These are phyloP conservation scores for Candida suzukii DNA, from an alignment of 805 yeast species.

Conservation along the genomic window DNA sequence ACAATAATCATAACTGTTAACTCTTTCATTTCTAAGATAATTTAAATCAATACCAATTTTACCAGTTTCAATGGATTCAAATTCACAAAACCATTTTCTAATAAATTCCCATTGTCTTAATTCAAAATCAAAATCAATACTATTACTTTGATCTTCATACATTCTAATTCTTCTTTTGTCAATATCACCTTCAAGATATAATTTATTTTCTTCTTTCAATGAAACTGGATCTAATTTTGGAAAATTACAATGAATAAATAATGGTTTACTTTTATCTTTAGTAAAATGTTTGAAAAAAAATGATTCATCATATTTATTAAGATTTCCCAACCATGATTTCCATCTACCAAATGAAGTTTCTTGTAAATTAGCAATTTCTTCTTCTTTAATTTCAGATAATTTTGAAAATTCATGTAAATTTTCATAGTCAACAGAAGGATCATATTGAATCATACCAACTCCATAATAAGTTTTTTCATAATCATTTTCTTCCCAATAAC, in stretches of 20 bases:
- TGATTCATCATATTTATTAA: slow-evolving; percentile 9
- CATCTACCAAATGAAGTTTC: slow-evolving; percentile 5
- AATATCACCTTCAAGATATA: slow-evolving; percentile 9
- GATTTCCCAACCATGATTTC: slow-evolving; percentile 7
- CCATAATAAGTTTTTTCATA: slow-evolving; percentile 30
- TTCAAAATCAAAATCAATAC: slow-evolving; percentile 47
- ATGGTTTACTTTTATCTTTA: slow-evolving; percentile 16
- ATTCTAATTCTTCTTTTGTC: slow-evolving; percentile 15
- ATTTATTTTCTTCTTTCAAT: slow-evolving; percentile 29
- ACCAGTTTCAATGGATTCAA: neutral
- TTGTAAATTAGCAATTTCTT: slow-evolving; percentile 3
- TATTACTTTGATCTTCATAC: slow-evolving; percentile 22
- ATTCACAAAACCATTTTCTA: slow-evolving; percentile 28
- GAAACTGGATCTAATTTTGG: slow-evolving; percentile 46
- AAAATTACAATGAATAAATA: slow-evolving; percentile 47
- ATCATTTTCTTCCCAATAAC: slow-evolving; percentile 28
- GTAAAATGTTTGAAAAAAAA: slow-evolving; percentile 15
- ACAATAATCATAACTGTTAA: slow-evolving; percentile 37
- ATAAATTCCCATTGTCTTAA: slow-evolving; percentile 50
- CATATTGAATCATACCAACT: slow-evolving; percentile 52
- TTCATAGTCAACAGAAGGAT: slow-evolving; percentile 37
- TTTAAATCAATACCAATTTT: slow-evolving; percentile 12
- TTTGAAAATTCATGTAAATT: slow-evolving; percentile 12
- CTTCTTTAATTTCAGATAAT: slow-evolving; percentile 8
- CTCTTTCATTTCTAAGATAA: slow-evolving; percentile 16